These are phyloP conservation scores for Leucaena leucocephala DNA, from an alignment of 306 rosid species.

Conservation along the genomic window DNA sequence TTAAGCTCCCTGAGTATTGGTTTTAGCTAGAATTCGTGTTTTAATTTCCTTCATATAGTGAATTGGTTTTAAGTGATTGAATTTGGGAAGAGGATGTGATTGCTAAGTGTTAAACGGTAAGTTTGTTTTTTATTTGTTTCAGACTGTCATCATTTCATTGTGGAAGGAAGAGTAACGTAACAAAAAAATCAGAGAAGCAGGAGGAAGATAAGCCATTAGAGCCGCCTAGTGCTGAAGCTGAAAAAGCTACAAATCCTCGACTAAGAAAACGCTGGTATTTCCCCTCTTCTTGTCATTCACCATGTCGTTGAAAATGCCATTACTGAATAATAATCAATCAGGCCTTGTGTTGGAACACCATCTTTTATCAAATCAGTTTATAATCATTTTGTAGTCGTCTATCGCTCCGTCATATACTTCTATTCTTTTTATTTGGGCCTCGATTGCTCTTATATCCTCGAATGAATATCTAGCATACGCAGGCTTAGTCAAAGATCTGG, in stretches of 20 bases:
- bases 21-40: not conserved
- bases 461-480: no score
- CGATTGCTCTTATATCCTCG: no score
- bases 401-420: no score
- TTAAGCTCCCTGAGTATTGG: not conserved
- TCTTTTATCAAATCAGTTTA: conserved; percentile 15
- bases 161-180: conserved; percentile 39
- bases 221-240: not conserved
- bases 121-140: conserved; percentile 25
- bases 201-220: conserved; percentile 11
- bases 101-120: not conserved
- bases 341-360: not conserved
- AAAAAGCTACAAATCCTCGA: conserved; percentile 8
- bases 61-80: not conserved
- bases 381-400: not conserved
- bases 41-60: no score
- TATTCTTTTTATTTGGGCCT: no score
- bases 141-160: conserved; percentile 49
- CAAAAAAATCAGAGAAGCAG: conserved; percentile 35
- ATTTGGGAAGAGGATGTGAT: conserved; percentile 18
- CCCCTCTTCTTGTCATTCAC: conserved; percentile 36
- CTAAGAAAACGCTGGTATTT: conserved; percentile 35
- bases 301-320: conserved; percentile 35
- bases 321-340: not conserved
- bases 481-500: not conserved